Evolutionary conservation across 225 moss, liverwort and hornwort species (phyloP), one percentile per base, ranked within the genome.

Genomic region (Anthoceros angustus): DNA sequence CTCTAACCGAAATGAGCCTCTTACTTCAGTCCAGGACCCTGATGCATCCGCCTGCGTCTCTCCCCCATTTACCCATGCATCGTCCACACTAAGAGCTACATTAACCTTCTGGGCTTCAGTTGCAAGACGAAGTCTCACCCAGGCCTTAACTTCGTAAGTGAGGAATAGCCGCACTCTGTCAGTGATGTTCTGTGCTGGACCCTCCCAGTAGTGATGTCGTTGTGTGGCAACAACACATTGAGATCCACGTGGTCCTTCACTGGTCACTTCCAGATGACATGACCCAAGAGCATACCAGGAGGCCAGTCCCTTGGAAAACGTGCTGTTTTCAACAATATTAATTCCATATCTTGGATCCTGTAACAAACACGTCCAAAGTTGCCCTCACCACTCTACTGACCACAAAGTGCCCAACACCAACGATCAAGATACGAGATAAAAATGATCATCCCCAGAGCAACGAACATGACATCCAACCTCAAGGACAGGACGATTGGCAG

Each of bases 101-200:
- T 85, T 88, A 12, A 84, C 86, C 72, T 79, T 85, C 55, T 95
- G 86, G 7, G 73, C 68, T 40, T 66, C 68, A 68, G 68, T 38
- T 21, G 75, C 73, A 50, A 65, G 70, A 63, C 75, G 76, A 41
- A 78, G 65, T 62, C 88, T 77, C 16, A 95, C 94, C 94, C 90
- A 91, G 67, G 85, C 90, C 25, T 82, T 80, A 69, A 95, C 84
- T 80, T 95, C 90, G 69, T 95, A 95, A 10, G 82, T 75, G 67
- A 86, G 81, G 55, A 83, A 80, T 10, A 77, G 79, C 74, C 90
- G 81, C 64, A 90, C 43, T 61, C 74, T 86, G 25, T 81, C 71
- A 25, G 88, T 95, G 67, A 90, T 71, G 20, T 74, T 80, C 74
- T 95, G 90, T 9, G 82, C 83, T 71, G 90, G 88, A 43, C 94